These are phyloP conservation scores for Linnemannia elongata DNA, from an alignment of 192 early-diverging fungal species.

Conservation along the genomic window DNA sequence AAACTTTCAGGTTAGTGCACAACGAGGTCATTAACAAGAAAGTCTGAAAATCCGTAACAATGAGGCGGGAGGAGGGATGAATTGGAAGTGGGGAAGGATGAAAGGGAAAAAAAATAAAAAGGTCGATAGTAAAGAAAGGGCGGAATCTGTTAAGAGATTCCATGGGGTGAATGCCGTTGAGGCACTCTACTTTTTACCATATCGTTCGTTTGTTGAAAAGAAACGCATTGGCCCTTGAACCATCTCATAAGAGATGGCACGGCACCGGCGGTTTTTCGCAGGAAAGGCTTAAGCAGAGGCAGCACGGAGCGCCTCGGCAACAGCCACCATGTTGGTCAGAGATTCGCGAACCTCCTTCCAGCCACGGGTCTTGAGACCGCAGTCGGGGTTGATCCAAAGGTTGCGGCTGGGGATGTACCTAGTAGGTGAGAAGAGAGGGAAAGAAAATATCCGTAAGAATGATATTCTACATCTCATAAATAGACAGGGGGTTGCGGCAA, in stretches of 20 bases:
- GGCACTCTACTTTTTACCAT: slow-evolving; percentile 61
- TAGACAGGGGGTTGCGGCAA: too few species aligned
- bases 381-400: slow-evolving; percentile 98
- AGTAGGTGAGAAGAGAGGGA: not conserved
- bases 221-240: slow-evolving; percentile 58
- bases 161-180: slow-evolving; percentile 60
- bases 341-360: slow-evolving; percentile 96
- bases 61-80: not conserved
- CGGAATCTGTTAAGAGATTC: slow-evolving; percentile 58
- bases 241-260: slow-evolving; percentile 28
- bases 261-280: slow-evolving; percentile 38
- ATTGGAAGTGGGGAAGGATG: not conserved
- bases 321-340: slow-evolving; percentile 87
- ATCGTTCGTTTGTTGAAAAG: slow-evolving; percentile 61
- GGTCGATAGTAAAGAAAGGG: slow-evolving; percentile 8
- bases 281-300: slow-evolving; percentile 35
- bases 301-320: slow-evolving; percentile 77
- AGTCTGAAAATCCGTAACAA: slow-evolving; percentile 32
- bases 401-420: slow-evolving; percentile 85
- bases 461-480: not conserved
- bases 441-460: not conserved
- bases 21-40: slow-evolving; percentile 39
- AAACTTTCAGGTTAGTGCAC: slow-evolving; percentile 57
- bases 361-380: slow-evolving; percentile 96
- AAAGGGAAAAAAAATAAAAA: slow-evolving; percentile 9